A percentile compares a stretch with the other conserved stretches of the same genome.
Evolutionary conservation across 768 basidiomycete genomes (phyloP).

Genomic region (Agaricus bisporus): DNA sequence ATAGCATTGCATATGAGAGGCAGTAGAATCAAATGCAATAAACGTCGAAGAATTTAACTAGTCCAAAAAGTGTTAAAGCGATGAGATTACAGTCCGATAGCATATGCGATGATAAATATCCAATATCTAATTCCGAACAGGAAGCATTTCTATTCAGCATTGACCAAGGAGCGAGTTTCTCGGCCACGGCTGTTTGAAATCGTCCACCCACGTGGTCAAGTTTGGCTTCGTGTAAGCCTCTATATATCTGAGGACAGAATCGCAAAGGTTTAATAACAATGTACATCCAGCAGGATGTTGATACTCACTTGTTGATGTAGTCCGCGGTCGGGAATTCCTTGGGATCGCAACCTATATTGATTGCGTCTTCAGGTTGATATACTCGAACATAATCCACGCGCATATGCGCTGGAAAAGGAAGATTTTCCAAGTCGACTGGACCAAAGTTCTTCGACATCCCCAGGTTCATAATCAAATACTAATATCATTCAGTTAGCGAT

Average conservation of each 20-base stretch:
- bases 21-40: no score
- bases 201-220: slow-evolving; percentile 45
- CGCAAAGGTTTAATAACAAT: background rate
- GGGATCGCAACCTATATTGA: slow-evolving; percentile 73
- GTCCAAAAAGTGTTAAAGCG: no score
- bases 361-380: slow-evolving; percentile 57
- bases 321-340: slow-evolving; percentile 57
- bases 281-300: background rate
- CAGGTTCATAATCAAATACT: slow-evolving; percentile 81
- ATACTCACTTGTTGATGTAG: slow-evolving; percentile 59
- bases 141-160: slow-evolving; percentile 18
- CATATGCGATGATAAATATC: background rate
- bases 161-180: slow-evolving; percentile 46
- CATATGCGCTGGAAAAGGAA: slow-evolving; percentile 62
- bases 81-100: no score
- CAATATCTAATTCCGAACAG: no score
- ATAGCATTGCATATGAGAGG: no score
- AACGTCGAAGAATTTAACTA: no score
- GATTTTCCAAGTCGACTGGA: slow-evolving; percentile 55
- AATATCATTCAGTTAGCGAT: slow-evolving; percentile 2
- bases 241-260: slow-evolving; percentile 31
- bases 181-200: slow-evolving; percentile 51
- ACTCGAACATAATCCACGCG: slow-evolving; percentile 53
- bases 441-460: slow-evolving; percentile 82
- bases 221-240: slow-evolving; percentile 72